Base-by-base conservation (phyloP, 2,329 filamentous ascomycete species). In the Arthrinium puccinioides region DNA sequence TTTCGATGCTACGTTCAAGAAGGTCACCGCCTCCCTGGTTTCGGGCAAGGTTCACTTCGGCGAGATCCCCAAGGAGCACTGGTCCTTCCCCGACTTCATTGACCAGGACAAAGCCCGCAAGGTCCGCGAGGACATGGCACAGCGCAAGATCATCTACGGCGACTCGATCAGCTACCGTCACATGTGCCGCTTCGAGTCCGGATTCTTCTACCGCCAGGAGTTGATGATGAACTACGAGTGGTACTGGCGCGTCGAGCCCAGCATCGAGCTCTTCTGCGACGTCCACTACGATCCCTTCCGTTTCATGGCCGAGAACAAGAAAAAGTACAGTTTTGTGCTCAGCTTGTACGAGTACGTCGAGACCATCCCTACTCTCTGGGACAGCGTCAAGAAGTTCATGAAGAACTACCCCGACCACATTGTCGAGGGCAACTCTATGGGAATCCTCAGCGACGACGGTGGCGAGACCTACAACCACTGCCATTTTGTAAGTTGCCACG, bases 181-280 rank as follows among this genome's bases (percentile, higher is more conserved):
- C 72, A 98, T 98, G 92, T 98, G 92, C 66, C 87, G 92, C 47
- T 98, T 95, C 59, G 92, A 98, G 66, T 97, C 90, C 7, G 92
- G 92, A 26, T 98, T 98, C 74, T 98, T 98, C 75, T 98, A 97
- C 79, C 87, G 84, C 44, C 92, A 98, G 61, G 76, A 79, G 21
- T 68, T 96, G 49, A 89, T 98, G 86, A 67, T 86, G 61, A 88
- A 97, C 60, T 98, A 94, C 64, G 92, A 98, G 59, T 98, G 87
- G 78, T 98, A 98, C 76, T 98, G 92, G 92, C 87, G 94, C 50
- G 92, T 98, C 11, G 92, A 98, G 73, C 92, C 92, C 52, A 92
- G 86, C 64, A 81, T 98, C 58, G 86, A 97, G 70, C 82, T 98
- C 44, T 96, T 79, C 74, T 98, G 92, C 66, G 92, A 98, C 58